Conservation (phyloP, 2,329 filamentous ascomycete genomes). For the Hortaea sp. region DNA sequence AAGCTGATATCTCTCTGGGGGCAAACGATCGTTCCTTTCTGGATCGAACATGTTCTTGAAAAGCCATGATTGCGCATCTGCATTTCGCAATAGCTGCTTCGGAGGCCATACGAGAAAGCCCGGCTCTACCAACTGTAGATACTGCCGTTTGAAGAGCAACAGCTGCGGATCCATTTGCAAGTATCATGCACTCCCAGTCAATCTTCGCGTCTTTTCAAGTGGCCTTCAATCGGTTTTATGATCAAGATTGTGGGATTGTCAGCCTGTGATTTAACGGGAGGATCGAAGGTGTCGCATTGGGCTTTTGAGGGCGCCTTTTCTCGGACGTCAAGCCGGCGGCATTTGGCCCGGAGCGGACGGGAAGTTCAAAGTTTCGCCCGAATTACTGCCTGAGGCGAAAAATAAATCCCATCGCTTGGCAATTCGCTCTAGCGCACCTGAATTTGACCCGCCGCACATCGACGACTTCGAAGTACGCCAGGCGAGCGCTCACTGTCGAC, state of each 20-base stretch:
- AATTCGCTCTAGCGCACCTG: neutral
- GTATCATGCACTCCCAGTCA: neutral
- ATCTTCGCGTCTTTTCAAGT: no score
- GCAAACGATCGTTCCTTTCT: constrained; percentile 44
- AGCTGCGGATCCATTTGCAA: constrained; percentile 22
- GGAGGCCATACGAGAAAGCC: constrained; percentile 54
- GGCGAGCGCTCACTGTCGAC: constrained; percentile 11
- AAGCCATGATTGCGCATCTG: constrained; percentile 55
- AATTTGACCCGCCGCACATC: neutral
- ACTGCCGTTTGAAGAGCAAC: constrained; percentile 57
- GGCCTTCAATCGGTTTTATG: no score
- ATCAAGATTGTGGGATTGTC: no score
- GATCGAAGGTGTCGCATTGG: no score
- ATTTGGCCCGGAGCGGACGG: no score
- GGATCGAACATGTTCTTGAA: constrained; percentile 58
- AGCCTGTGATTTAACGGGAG: no score
- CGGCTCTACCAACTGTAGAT: constrained; percentile 62
- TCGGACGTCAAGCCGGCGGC: no score
- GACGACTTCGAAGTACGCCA: constrained; percentile 3
- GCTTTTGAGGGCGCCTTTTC: no score
- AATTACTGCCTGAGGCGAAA: neutral
- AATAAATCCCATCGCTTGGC: neutral
- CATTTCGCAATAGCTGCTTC: constrained; percentile 46
- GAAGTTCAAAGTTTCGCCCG: no score
- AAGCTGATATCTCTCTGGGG: constrained; percentile 59